Evolutionary conservation across 2,329 filamentous ascomycete species (phyloP).

Genomic region (Herpotrichia juniperi): DNA sequence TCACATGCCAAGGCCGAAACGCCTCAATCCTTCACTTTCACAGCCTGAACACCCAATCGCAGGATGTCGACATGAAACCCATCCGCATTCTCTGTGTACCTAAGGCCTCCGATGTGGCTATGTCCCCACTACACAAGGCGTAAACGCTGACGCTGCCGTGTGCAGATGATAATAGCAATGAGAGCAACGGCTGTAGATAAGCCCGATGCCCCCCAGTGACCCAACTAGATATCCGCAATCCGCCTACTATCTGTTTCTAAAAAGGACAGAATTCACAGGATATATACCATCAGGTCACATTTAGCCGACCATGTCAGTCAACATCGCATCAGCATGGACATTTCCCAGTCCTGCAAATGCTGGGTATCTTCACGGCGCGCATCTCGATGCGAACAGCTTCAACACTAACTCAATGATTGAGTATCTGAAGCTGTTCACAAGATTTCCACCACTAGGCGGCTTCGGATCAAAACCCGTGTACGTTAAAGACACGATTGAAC

Average conservation of each 20-base stretch:
- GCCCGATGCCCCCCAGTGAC: background rate
- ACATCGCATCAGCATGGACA: background rate
- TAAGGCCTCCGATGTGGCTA: background rate
- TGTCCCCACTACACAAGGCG: background rate
- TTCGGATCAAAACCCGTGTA: background rate
- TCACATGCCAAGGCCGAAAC: background rate
- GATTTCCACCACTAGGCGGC: background rate
- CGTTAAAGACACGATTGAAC: background rate
- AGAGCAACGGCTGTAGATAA: background rate
- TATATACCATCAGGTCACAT: background rate
- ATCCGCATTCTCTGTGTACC: background rate
- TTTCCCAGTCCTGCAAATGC: background rate
- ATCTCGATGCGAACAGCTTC: background rate
- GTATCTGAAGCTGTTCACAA: background rate
- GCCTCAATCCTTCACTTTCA: background rate
- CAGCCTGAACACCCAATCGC: background rate
- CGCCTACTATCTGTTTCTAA: too few species aligned
- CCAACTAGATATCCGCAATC: too few species aligned
- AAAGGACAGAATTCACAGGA: background rate
- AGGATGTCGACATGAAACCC: background rate
- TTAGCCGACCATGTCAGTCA: background rate
- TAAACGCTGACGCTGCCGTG: background rate
- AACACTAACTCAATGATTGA: background rate
- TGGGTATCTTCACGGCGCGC: too few species aligned
- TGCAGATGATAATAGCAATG: background rate